Percentiles rank a stretch among this genome's conserved stretches.
Conservation (phyloP, 2,329 filamentous ascomycete species). For the Epichloe elymi region DNA sequence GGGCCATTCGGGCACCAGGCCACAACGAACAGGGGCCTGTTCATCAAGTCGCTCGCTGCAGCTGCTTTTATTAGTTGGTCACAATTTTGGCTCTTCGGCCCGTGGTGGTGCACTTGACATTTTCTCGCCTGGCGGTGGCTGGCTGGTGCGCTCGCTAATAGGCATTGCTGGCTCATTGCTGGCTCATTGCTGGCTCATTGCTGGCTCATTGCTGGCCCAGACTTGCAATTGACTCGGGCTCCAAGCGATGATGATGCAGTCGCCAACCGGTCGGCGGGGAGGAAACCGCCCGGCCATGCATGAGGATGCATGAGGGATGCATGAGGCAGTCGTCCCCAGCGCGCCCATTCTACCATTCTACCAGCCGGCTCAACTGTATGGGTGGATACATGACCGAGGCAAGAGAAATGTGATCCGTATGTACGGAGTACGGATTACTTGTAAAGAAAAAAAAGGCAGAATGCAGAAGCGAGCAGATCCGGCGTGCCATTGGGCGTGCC, state of each 20-base stretch:
- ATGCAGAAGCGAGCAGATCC: not conserved
- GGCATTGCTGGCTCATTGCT: no score
- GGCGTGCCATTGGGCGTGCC: conserved; percentile 1
- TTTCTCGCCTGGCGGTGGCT: not conserved
- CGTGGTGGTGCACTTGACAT: not conserved
- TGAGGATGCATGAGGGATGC: no score
- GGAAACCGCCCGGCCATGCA: not conserved
- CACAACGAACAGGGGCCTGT: not conserved
- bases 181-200: no score
- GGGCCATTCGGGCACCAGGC: not conserved
- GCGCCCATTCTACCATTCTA: no score
- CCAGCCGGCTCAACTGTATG: no score
- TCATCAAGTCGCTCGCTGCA: not conserved
- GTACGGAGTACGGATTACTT: not conserved
- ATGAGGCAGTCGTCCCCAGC: not conserved
- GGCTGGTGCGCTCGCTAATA: not conserved
- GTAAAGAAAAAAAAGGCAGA: not conserved
- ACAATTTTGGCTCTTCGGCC: not conserved
- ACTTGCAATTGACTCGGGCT: not conserved
- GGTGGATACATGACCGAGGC: no score
- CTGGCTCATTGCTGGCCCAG: not conserved
- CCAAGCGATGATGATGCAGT: not conserved
- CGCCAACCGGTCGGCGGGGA: not conserved
- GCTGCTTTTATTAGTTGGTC: not conserved
- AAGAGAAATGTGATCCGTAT: not conserved